Evolutionary conservation across 73 alveolate species (phyloP), one percentile per base, ranked within the genome.

Genomic region (Effrenium voratum): DNA sequence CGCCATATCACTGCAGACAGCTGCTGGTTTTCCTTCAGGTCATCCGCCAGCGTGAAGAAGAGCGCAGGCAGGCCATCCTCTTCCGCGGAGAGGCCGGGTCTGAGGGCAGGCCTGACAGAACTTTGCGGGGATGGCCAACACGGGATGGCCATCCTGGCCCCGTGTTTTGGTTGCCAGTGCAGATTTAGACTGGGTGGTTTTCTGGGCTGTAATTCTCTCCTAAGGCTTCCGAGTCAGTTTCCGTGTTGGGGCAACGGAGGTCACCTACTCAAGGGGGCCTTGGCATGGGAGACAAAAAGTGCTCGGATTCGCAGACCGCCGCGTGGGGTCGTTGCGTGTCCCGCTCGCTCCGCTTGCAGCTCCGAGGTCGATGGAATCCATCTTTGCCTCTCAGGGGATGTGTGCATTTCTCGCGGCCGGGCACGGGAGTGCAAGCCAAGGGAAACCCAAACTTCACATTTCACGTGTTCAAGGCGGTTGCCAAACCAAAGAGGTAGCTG

Each of bases 61-160:
- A 90, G 87, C 96, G 96, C 68, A 73, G 57, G 57, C 96, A 90
- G 96, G 68, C 75, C 75, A 68, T 90, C 85, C 96, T 90, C 32
- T 90, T 90, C 87, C 96, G 87, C 30, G 96, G 96, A 73, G 82
- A 90, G 96, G 96, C 96, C 50, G 96, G 96, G 96, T 34, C 72
- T n/a, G 26, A 32, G 92, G 92, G 73, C 75, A 81, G 92, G 92
- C 75, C 5, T 63, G 87, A 12, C 19, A 19, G 26, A 52, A 19
- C 63, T 12, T 52, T 52, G 8, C 19, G 63, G 63, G 63, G 63
- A 19, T 52, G 8, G 26, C 63, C 63, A 8, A 12, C 63, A 52
- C n/a, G n/a, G n/a, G n/a, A 19, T 52, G 8, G 26, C 63, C 63
- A 8, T 52, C 63, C 63, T 8, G 19, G 63, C 8, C 19, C 63